phyloP scores from a whole-genome alignment of 192 early-diverging fungal genomes.

The Coemansia sp. region DNA sequence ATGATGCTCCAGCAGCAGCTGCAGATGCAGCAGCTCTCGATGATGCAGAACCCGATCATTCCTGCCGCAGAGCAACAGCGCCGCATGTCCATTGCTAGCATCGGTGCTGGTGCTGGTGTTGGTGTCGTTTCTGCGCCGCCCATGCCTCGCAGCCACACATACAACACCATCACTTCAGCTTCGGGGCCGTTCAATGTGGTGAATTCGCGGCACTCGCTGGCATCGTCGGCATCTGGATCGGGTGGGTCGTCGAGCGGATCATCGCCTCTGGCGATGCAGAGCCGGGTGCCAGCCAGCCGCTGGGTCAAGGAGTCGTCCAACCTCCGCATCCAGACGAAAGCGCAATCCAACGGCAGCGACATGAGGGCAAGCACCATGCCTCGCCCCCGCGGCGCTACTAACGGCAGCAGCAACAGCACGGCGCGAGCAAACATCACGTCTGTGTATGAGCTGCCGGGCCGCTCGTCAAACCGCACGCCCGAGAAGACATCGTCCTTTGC shows the following conservation, averaged over 20 bases:
- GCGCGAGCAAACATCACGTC: constrained; percentile 43
- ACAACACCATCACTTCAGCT: constrained; percentile 19
- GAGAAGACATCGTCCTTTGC: constrained; percentile 9
- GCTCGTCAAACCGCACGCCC: constrained; percentile 17
- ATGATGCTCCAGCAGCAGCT: constrained; percentile 30
- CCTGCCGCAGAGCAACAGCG: constrained; percentile 41
- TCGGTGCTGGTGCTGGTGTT: constrained; percentile 3
- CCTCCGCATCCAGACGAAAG: constrained; percentile 32
- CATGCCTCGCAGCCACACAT: constrained; percentile 17
- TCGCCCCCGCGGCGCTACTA: constrained; percentile 30
- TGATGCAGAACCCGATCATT: constrained; percentile 15
- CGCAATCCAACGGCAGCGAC: constrained; percentile 11
- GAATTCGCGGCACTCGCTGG: constrained; percentile 51
- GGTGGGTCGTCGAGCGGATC: constrained; percentile 43
- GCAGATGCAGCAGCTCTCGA: constrained; percentile 26
- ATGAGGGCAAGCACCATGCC: constrained; percentile 45
- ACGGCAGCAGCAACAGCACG: constrained; percentile 11
- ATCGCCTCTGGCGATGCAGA: constrained; percentile 41
- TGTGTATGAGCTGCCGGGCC: constrained; percentile 50
- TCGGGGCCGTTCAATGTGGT: constrained; percentile 21
- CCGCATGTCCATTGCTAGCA: constrained; percentile 30
- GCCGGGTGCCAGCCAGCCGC: constrained; percentile 38
- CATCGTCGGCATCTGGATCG: constrained; percentile 45
- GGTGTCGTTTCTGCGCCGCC: neutral
- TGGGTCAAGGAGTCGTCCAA: constrained; percentile 55